Conservation (phyloP, 495 filamentous ascomycete species). For the Xylaria venustula region DNA sequence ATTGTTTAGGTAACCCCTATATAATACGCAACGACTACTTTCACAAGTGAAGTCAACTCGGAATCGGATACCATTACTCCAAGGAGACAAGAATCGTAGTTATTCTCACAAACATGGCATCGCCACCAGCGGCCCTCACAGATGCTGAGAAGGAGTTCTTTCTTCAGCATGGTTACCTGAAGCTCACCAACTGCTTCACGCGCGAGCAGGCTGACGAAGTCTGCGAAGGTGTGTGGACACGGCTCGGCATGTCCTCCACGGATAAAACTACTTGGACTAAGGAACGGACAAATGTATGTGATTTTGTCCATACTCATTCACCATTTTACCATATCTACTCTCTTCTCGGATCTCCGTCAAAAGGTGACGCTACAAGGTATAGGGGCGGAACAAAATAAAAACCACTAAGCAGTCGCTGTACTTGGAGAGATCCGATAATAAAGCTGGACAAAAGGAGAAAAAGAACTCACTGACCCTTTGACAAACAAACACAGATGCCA, state of each 20-base stretch:
- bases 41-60: not conserved
- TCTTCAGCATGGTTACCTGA: constrained; percentile 64
- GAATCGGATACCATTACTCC: not conserved
- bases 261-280: constrained; percentile 68
- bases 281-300: constrained; percentile 45
- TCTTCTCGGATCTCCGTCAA: no score
- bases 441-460: not conserved
- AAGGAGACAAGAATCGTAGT: no score
- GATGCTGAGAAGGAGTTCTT: constrained; percentile 64
- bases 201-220: constrained; percentile 56
- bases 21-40: not conserved
- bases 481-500: constrained; percentile 56
- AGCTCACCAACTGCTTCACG: constrained; percentile 60
- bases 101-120: no score
- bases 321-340: no score
- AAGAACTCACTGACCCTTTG: not conserved
- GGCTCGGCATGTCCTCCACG: constrained; percentile 63
- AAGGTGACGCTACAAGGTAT: not conserved
- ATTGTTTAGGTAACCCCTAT: no score
- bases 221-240: constrained; percentile 61
- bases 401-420: no score
- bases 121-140: constrained; percentile 46
- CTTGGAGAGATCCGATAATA: no score
- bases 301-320: no score
- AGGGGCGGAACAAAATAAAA: not conserved